Percentiles rank a stretch among this genome's conserved stretches.
Evolutionary conservation across 2,329 filamentous ascomycete genomes (phyloP).

Genomic region (Tolypocladium tundrense): DNA sequence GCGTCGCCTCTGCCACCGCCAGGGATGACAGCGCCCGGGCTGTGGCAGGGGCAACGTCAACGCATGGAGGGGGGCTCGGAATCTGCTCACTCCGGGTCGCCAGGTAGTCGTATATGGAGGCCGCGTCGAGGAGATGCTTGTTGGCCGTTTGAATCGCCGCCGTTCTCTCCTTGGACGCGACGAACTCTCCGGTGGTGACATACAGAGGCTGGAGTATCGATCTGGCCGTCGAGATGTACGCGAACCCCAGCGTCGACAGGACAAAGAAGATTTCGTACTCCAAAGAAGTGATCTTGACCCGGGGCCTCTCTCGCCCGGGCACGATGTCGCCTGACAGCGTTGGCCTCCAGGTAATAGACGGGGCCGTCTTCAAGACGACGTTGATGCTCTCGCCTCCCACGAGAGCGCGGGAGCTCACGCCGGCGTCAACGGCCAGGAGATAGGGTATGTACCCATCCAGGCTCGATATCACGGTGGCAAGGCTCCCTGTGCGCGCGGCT

Average conservation of each 20-base stretch:
- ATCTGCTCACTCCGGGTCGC: slow-evolving; percentile 42
- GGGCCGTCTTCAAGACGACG: slow-evolving; percentile 49
- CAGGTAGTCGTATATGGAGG: slow-evolving; percentile 67
- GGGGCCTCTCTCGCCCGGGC: slow-evolving; percentile 51
- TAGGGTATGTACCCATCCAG: slow-evolving; percentile 76
- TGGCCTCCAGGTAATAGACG: slow-evolving; percentile 73
- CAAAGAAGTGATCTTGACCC: slow-evolving; percentile 62
- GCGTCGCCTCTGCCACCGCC: slow-evolving; percentile 76
- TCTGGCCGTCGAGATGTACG: slow-evolving; percentile 63
- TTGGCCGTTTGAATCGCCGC: slow-evolving; percentile 64
- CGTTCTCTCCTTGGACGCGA: slow-evolving; percentile 55
- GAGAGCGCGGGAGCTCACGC: slow-evolving; percentile 42
- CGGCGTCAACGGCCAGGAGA: slow-evolving; percentile 65
- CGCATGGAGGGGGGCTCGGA: slow-evolving; percentile 30
- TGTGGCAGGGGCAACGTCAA: slow-evolving; percentile 42
- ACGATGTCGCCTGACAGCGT: slow-evolving; percentile 59
- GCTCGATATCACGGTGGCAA: slow-evolving; percentile 58
- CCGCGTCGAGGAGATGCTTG: slow-evolving; percentile 65
- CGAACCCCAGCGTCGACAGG: slow-evolving; percentile 66
- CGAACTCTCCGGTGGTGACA: slow-evolving; percentile 48
- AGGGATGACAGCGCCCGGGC: slow-evolving; percentile 51
- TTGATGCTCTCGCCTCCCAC: slow-evolving; percentile 51
- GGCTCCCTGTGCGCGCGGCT: slow-evolving; percentile 56
- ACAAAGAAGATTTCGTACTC: slow-evolving; percentile 78
- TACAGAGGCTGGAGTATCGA: slow-evolving; percentile 65